Evolutionary conservation across 768 basidiomycete species (phyloP).

Genomic region (Boletus subcaerulescens): DNA sequence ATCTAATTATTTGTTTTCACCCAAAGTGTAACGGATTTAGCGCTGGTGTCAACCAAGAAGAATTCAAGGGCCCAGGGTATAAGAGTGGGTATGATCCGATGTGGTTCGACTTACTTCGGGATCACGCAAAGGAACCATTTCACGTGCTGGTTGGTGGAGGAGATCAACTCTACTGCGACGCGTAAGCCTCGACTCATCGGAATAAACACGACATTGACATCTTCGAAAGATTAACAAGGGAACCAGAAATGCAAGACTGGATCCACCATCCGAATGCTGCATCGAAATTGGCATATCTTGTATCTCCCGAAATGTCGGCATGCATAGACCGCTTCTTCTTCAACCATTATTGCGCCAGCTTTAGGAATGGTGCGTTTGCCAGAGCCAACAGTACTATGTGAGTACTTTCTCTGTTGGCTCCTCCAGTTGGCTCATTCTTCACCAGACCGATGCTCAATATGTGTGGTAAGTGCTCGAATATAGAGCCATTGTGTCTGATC

Average conservation of each 20-base stretch:
- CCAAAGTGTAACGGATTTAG: slow-evolving; percentile 84
- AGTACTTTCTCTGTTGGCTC: slow-evolving; percentile 23
- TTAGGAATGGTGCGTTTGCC: slow-evolving; percentile 87
- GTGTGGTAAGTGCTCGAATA: slow-evolving; percentile 51
- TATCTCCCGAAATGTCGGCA: slow-evolving; percentile 68
- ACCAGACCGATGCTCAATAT: slow-evolving; percentile 85
- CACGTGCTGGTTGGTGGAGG: slow-evolving; percentile 94
- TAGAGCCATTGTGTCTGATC: not conserved
- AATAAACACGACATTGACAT: not conserved
- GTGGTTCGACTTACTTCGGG: slow-evolving; percentile 88
- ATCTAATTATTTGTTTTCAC: not conserved
- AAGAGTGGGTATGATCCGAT: slow-evolving; percentile 84
- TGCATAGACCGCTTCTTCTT: slow-evolving; percentile 89
- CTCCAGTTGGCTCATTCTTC: slow-evolving; percentile 1
- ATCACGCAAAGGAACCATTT: slow-evolving; percentile 78
- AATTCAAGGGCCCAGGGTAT: slow-evolving; percentile 79
- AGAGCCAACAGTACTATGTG: slow-evolving; percentile 89
- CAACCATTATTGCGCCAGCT: slow-evolving; percentile 85
- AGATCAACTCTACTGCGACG: slow-evolving; percentile 88
- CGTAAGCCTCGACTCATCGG: slow-evolving; percentile 38
- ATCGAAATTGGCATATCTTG: slow-evolving; percentile 52
- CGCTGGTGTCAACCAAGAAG: slow-evolving; percentile 84
- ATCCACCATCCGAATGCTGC: slow-evolving; percentile 55
- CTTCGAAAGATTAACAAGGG: slow-evolving; percentile 62
- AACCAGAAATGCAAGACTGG: slow-evolving; percentile 90